Evolutionary conservation across 495 filamentous ascomycete genomes (phyloP).

Genomic region (Neurospora africana): DNA sequence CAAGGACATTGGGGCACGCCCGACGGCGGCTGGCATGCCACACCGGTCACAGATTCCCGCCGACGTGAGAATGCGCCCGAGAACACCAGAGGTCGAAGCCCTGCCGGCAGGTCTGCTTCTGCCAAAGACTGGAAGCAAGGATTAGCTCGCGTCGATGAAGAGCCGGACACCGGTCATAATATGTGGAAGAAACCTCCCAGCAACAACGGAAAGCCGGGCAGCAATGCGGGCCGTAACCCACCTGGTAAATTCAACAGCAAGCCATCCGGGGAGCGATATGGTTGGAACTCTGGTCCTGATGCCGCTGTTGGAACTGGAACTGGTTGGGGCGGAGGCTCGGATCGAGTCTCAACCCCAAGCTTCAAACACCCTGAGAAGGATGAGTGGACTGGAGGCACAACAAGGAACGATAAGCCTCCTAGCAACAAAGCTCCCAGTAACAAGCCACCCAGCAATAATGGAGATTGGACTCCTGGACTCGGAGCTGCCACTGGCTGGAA

Average conservation of each 20-base stretch:
- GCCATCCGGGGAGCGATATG: background rate
- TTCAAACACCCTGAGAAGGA: background rate
- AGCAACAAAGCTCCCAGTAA: background rate
- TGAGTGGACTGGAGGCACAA: background rate
- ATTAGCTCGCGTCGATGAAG: background rate
- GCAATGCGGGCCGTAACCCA: background rate
- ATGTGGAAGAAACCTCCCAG: background rate
- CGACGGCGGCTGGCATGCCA: background rate
- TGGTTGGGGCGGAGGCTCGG: background rate
- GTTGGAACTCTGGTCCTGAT: background rate
- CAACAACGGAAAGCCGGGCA: background rate
- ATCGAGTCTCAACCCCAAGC: background rate
- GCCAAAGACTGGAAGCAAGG: background rate
- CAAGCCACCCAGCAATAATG: background rate
- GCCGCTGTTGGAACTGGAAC: background rate
- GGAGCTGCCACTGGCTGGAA: background rate
- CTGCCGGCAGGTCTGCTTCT: background rate
- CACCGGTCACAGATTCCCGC: background rate
- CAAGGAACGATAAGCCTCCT: background rate
- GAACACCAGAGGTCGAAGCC: background rate
- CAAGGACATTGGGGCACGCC: background rate
- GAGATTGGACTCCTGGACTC: slow-evolving; percentile 4
- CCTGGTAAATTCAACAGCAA: background rate
- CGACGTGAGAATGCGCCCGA: background rate
- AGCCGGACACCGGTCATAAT: background rate